Conservation (phyloP, 192 early-diverging fungal genomes). For the Oehlia diaphana region DNA sequence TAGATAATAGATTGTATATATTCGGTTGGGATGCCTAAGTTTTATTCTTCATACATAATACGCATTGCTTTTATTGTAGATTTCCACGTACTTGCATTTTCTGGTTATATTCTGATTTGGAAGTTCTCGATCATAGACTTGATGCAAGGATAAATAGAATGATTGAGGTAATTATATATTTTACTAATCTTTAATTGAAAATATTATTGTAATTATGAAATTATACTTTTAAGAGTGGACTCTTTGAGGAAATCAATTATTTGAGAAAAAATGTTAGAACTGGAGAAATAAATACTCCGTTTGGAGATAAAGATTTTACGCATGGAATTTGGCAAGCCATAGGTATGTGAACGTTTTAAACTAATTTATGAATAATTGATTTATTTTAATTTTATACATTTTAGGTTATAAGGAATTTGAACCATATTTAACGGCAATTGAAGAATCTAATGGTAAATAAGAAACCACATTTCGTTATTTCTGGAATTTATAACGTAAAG, state of each 20-base stretch:
- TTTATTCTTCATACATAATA: not conserved
- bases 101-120: constrained; percentile 82
- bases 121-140: constrained; percentile 70
- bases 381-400: constrained; percentile 24
- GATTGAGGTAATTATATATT: constrained; percentile 59
- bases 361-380: constrained; percentile 31
- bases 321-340: constrained; percentile 79
- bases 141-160: constrained; percentile 87
- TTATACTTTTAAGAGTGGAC: constrained; percentile 37
- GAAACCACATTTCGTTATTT: not conserved
- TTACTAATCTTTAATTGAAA: not conserved
- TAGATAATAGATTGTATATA: not conserved
- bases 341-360: constrained; percentile 39
- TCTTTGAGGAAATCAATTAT: constrained; percentile 58
- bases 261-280: constrained; percentile 54
- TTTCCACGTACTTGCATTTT: constrained; percentile 71
- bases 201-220: not conserved
- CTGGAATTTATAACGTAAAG: not conserved
- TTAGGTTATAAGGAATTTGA: constrained; percentile 90
- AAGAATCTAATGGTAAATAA: constrained; percentile 2
- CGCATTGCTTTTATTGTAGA: constrained; percentile 36
- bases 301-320: constrained; percentile 50
- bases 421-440: constrained; percentile 53
- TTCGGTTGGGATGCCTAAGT: not conserved
- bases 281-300: constrained; percentile 47